phyloP scores from a whole-genome alignment of 352 stramenopile species.

The Pythium brachiatum region DNA sequence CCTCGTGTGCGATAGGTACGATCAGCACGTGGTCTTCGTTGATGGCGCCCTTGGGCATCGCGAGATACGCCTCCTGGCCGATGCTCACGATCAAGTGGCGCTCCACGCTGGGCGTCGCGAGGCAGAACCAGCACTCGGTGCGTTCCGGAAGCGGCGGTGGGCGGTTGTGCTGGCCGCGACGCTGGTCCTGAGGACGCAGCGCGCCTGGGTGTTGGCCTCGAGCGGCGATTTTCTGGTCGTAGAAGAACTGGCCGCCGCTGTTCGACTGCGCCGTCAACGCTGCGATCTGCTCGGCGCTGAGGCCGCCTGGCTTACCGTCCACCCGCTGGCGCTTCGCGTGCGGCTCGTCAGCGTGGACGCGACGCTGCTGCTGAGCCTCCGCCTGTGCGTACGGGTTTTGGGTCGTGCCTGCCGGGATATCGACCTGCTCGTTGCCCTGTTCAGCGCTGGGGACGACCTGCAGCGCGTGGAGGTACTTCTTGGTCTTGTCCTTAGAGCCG shows the following conservation, averaged over 20 bases:
- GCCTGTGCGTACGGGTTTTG: slow-evolving; percentile 62
- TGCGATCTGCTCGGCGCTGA: slow-evolving; percentile 67
- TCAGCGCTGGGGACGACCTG: slow-evolving; percentile 46
- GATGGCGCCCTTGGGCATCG: slow-evolving; percentile 80
- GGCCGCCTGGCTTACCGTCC: slow-evolving; percentile 13
- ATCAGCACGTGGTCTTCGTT: slow-evolving; percentile 75
- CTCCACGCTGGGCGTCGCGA: slow-evolving; percentile 73
- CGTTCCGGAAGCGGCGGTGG: slow-evolving; percentile 43
- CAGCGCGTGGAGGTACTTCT: slow-evolving; percentile 79
- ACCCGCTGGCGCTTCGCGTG: slow-evolving; percentile 42
- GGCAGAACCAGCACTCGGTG: slow-evolving; percentile 85
- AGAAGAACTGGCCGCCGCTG: slow-evolving; percentile 62
- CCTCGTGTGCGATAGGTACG: slow-evolving; percentile 74
- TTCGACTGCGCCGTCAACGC: slow-evolving; percentile 51
- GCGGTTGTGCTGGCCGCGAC: slow-evolving; percentile 17
- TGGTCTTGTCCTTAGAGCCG: slow-evolving; percentile 61
- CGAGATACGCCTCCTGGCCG: slow-evolving; percentile 72
- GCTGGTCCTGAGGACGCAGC: slow-evolving; percentile 29
- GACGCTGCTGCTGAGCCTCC: slow-evolving; percentile 10
- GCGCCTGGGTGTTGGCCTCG: slow-evolving; percentile 51
- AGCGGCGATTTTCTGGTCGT: slow-evolving; percentile 60
- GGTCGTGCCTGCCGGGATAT: slow-evolving; percentile 70
- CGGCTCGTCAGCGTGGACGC: slow-evolving; percentile 23
- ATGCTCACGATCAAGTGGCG: slow-evolving; percentile 84
- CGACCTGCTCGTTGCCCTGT: slow-evolving; percentile 36